Base-by-base conservation (phyloP, 306 rosid species). In the Boehmeria nivea region DNA sequence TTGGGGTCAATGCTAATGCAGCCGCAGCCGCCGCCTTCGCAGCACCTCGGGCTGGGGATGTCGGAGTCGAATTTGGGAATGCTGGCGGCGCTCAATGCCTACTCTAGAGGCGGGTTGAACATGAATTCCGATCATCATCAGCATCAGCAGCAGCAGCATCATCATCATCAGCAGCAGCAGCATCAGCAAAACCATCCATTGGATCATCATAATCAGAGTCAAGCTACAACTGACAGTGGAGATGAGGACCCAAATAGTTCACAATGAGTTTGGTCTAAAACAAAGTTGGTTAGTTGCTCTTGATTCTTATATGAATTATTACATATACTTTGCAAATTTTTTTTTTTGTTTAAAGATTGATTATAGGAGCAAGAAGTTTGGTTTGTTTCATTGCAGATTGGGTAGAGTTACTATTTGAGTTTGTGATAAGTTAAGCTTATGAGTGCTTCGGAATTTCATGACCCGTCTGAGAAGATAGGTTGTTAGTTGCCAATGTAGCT, bases 11-110 rank as follows among this genome's bases (percentile, higher is more conserved):
- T 85, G 83, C 20, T 82, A 58, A 82, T 86, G 89, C 83, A 72
- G 24, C 86, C 53, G 89, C 83, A 72, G 24, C 86, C 53, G n/a
- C 82, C 73, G 23, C 81, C 87, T 0, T 74, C 89, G 22, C 95
- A 86, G 68, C 95, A 88, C 25, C 76, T 85, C 0, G 95, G 95
- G 0, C 54, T 80, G 1, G 86, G 89, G 6, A 54, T 83, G 46
- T 62, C 97, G 3, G 97, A 89, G n/a, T 77, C 97, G 8, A 89
- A 89, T 62, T 60, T 89, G 78, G 97, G 95, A 23, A 80, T 89
- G 89, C 24, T 86, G 60, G 97, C 95, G 0, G 93, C 95, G 26
- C 78, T 89, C 0, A 89, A 89, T 75, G 94, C 95, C 2, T 89
- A 81, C 54, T 68, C 87, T 0, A 83, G 94, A 72, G 76, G 74